Conservation (phyloP, 306 rosid genomes). For the Dryas alaskensis region DNA sequence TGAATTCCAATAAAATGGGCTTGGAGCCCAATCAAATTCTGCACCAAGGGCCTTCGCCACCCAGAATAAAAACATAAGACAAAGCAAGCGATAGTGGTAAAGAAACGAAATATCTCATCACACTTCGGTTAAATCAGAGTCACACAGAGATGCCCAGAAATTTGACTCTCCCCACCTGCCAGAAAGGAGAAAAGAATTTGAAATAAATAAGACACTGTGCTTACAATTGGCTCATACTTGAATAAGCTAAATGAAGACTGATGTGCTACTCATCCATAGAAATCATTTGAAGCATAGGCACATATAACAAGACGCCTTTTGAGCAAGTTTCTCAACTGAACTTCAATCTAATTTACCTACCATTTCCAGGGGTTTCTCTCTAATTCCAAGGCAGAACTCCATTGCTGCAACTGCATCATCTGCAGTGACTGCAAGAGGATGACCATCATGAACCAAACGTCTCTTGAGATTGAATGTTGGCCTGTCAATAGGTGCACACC, state of each 20-base stretch:
- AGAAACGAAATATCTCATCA: no score
- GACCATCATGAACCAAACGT: slow-evolving; percentile 86
- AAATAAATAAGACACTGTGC: not conserved
- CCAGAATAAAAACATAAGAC: no score
- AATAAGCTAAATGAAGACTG: not conserved
- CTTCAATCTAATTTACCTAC: slow-evolving; percentile 34
- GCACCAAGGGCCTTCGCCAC: no score
- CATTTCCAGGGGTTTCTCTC: slow-evolving; percentile 95
- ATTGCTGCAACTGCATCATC: slow-evolving; percentile 83
- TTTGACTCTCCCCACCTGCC: slow-evolving; percentile 78
- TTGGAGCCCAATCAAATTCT: no score
- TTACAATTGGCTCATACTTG: not conserved
- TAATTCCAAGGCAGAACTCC: slow-evolving; percentile 98
- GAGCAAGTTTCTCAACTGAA: not conserved
- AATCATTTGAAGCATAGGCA: not conserved
- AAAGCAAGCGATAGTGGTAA: no score
- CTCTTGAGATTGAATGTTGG: slow-evolving; percentile 91
- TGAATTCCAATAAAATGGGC: no score
- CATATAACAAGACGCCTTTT: not conserved
- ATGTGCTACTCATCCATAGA: not conserved
- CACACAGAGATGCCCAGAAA: slow-evolving; percentile 61
- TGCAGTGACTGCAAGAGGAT: slow-evolving; percentile 88
- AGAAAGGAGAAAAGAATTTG: slow-evolving; percentile 17
- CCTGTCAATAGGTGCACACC: slow-evolving; percentile 70
- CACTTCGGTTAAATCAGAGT: no score